Conservation (phyloP, 192 early-diverging fungal genomes). For the Podila epicladia region DNA sequence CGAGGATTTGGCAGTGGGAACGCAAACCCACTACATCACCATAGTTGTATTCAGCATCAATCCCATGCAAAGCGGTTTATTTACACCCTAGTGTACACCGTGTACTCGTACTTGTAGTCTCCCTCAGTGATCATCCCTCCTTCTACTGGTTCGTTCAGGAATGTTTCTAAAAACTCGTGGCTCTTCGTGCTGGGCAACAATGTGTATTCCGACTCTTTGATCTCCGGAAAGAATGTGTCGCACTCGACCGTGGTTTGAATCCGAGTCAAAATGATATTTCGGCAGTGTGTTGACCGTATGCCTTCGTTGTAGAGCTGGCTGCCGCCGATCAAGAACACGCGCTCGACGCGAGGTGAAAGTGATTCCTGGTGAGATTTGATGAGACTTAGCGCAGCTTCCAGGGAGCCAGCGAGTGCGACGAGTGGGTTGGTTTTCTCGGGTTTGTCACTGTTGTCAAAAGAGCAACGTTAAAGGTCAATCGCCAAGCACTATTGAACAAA, state of each 20-base stretch:
- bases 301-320: constrained; percentile 77
- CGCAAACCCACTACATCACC: too few species aligned
- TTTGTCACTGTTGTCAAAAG: constrained; percentile 16
- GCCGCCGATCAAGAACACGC: constrained; percentile 88
- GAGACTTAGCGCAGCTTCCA: constrained; percentile 63
- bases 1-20: too few species aligned
- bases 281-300: constrained; percentile 63
- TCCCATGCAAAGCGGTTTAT: too few species aligned
- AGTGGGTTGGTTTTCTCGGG: constrained; percentile 40
- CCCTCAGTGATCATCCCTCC: constrained; percentile 38
- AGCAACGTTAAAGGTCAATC: neutral
- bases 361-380: constrained; percentile 38
- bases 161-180: constrained; percentile 31
- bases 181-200: constrained; percentile 10
- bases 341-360: constrained; percentile 39
- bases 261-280: constrained; percentile 75
- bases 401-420: constrained; percentile 52
- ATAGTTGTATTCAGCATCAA: too few species aligned
- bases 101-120: constrained; percentile 38
- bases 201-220: constrained; percentile 45
- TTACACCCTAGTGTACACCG: constrained; percentile 21
- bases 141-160: constrained; percentile 32
- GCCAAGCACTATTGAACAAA: neutral
- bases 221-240: constrained; percentile 83
- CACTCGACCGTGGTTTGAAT: constrained; percentile 72